Base-by-base conservation (phyloP, 2,329 filamentous ascomycete species). In the Botrytis fabae region DNA sequence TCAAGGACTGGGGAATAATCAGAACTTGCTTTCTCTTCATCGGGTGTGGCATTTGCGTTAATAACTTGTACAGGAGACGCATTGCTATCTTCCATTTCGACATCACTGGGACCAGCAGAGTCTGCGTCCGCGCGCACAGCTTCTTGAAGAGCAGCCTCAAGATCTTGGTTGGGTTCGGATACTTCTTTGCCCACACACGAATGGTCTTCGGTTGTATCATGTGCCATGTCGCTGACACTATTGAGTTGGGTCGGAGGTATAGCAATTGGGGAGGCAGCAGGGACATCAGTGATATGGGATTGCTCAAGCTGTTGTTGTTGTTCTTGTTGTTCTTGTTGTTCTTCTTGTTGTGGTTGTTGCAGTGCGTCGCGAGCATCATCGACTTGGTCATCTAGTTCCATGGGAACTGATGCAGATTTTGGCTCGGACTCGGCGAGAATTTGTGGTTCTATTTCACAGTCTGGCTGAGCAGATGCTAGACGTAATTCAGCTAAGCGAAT, bases 121-220 rank as follows among this genome's bases (percentile, higher is more conserved):
- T 80, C 77, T n/a, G 75, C 79, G 59, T 79, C 78, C 40, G 77
- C 77, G 28, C 75, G 77, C 32, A 78, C 75, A 28, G 76, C 76
- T 51, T 79, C 78, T 73, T 80, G 78, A 46, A 79, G 68, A 14
- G 77, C 77, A 35, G 76, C 76, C 40, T 80, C 78, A 22, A 79
- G 76, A n/a, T 74, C 76, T 63, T 75, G 76, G 73, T 79, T 75
- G 2, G 72, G 35, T 44, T 71, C 44, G 2, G 61, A 51, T 64
- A 42, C 16, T 32, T 71, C 70, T 35, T 71, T 66, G 22, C 32
- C 61, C n/a, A 66, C 70, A 18, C 10, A 54, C 57, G 22, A 32
- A 44, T 16, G 28, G 46, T 66, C 46, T 32, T 66, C 62, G 3
- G n/a, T 7, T 14, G 14, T n/a, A 16, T 66, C 22, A 18, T 66